Base-by-base conservation (phyloP, 2,329 filamentous ascomycete genomes). In the Diaporthe sp. region DNA sequence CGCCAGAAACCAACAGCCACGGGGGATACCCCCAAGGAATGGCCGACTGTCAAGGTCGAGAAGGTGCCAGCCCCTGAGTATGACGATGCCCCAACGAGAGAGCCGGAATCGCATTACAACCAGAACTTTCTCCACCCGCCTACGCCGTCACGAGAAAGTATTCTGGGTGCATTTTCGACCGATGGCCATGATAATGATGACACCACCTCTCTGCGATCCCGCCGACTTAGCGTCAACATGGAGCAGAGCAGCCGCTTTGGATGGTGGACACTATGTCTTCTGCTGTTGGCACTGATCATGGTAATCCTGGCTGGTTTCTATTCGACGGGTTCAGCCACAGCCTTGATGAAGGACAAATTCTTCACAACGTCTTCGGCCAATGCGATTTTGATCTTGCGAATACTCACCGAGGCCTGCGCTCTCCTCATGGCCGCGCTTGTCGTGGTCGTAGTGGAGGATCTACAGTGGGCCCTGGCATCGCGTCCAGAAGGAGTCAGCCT, bases 401-500 rank as follows among this genome's bases (percentile, higher is more conserved):
- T 74, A 3, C 51, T 74, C 31, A 74, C 72, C 4, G 72, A 74
- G 55, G 62, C 55, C 15, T 70, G 72, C 25, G 62, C 72, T 34
- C 49, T 74, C 17, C 17, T 70, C 10, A 34, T 74, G 53, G 72
- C 72, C 4, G 72, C 62, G 31, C 65, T 74, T 19, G 62, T 74
- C 22, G 53, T 74, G 19, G 31, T 70, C 42, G 72, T 74, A 7
- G 55, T 74, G 9, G 72, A 74, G 42, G 72, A 74, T 58, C 53
- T 74, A 34, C 72, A 74, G 44, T 74, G 72, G 72, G 72, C 72
- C 9, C 42, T 74, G 53, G 72, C 72, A 34, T 70, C 72, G 13
- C 72, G 72, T 22, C 72, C 72, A 19, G 61, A 70, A n/a, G 72
- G 72, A 13, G 72, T 74, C 51, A 74, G 72, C 62, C 72, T 74